Evolutionary conservation across 2,329 filamentous ascomycete species (phyloP), one percentile per base, ranked within the genome.

Genomic region (Clonostachys solani): DNA sequence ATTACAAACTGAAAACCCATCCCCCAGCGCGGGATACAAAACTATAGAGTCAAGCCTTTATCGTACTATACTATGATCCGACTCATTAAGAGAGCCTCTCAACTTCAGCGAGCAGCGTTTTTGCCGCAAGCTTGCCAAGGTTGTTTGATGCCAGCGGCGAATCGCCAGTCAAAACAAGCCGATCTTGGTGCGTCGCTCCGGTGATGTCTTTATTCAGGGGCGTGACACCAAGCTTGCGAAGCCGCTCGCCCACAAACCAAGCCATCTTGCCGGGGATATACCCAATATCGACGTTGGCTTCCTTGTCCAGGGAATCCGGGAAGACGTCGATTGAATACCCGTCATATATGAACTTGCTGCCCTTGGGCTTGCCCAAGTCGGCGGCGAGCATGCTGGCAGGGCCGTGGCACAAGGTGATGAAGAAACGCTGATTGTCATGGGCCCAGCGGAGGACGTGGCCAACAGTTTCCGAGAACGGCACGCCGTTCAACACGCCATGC

Each of bases 231-330:
- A 50, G 52, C 42, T 47, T 45, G 2, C 37, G 34, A 10, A 54
- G 46, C 8, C 40, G 8, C 18, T 54, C 51, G 34, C 51, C 52
- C 5, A 54, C 52, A n/a, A 53, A 47, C 52, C 52, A 54, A 29
- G 44, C 33, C 52, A 54, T 54, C 49, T 54, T 53, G 42, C 52
- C 51, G 18, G 52, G 52, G 29, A 54, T 50, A 43, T 54, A 54
- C 33, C 52, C 52, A 42, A 54, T 54, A 13, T 51, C 52, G 16
- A 54, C 47, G 38, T 54, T 54, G 8, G 49, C 33, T 23, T 49
- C 51, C 35, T 36, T 33, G 41, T 54, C 52, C 16, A 54, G 48
- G 13, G 49, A 45, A 45, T 54, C 52, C 3, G 52, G 52, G 46
- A 54, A 54, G 10, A 53, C 52, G 42, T 47, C 52, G 29, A 54